Percentiles rank a stretch among this genome's conserved stretches.
These are phyloP conservation scores for Endogone sp. DNA, from an alignment of 192 early-diverging fungal species.

Conservation along the genomic window DNA sequence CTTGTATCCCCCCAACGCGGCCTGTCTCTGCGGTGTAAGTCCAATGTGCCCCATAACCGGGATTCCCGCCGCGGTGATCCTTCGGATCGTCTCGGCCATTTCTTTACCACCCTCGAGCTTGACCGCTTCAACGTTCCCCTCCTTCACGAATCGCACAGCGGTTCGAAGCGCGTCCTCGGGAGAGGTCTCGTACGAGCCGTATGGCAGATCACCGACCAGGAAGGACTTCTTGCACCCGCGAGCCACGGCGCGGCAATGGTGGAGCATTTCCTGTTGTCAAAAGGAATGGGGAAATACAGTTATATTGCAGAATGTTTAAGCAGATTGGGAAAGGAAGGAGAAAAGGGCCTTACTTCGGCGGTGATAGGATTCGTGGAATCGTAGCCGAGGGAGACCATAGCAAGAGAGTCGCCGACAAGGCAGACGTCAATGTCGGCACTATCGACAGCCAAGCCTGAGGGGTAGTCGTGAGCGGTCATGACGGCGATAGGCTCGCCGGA, in stretches of 20 bases:
- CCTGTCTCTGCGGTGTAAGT: conserved; percentile 89
- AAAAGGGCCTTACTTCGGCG: conserved; percentile 74
- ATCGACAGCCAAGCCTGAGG: conserved; percentile 81
- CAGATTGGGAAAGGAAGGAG: background rate
- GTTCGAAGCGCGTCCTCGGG: conserved; percentile 71
- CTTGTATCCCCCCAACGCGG: conserved; percentile 84
- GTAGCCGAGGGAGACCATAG: conserved; percentile 95
- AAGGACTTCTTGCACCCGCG: conserved; percentile 77
- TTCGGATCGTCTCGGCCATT: conserved; percentile 69
- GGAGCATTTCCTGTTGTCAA: conserved; percentile 94
- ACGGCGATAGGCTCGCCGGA: conserved; percentile 77
- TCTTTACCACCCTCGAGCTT: conserved; percentile 95
- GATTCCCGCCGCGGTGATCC: conserved; percentile 83
- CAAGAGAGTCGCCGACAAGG: conserved; percentile 94
- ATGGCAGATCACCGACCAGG: conserved; percentile 87
- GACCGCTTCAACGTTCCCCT: conserved; percentile 73
- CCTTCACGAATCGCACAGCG: conserved; percentile 81
- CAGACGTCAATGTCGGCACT: conserved; percentile 80
- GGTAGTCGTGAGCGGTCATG: conserved; percentile 98
- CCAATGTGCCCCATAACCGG: conserved; percentile 96
- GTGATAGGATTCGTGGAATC: conserved; percentile 82
- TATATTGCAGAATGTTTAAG: background rate
- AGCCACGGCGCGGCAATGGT: conserved; percentile 88
- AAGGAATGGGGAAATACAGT: background rate
- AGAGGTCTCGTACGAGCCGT: conserved; percentile 85